Evolutionary conservation across 2,329 filamentous ascomycete species (phyloP).

Genomic region (Shiraia sp.): DNA sequence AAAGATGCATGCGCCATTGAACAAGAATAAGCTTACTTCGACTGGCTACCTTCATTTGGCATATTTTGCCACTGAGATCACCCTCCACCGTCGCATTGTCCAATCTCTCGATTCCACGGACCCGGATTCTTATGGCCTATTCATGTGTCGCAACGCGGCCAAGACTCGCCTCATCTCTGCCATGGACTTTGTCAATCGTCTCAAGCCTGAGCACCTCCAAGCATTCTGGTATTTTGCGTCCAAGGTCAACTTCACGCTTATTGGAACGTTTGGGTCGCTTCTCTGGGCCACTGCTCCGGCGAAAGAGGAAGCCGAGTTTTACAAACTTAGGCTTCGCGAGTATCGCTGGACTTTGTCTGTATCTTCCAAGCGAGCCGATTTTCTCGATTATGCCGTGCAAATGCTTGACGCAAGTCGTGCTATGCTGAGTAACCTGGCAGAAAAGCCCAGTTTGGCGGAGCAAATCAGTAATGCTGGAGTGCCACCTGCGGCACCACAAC

Average conservation of each 20-base stretch:
- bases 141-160: slow-evolving; percentile 90
- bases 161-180: slow-evolving; percentile 93
- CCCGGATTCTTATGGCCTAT: slow-evolving; percentile 77
- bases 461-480: slow-evolving; percentile 45
- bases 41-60: slow-evolving; percentile 77
- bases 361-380: slow-evolving; percentile 70
- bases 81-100: slow-evolving; percentile 87
- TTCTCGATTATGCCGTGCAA: slow-evolving; percentile 51
- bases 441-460: slow-evolving; percentile 48
- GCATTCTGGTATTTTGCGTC: slow-evolving; percentile 92
- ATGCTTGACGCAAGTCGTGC: slow-evolving; percentile 50
- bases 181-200: slow-evolving; percentile 95
- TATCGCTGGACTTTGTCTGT: slow-evolving; percentile 94
- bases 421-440: slow-evolving; percentile 50
- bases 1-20: slow-evolving; percentile 63
- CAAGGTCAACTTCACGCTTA: slow-evolving; percentile 89
- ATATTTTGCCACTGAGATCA: slow-evolving; percentile 94
- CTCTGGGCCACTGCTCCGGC: slow-evolving; percentile 88
- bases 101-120: slow-evolving; percentile 67
- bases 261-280: slow-evolving; percentile 89
- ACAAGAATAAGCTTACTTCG: slow-evolving; percentile 49
- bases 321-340: slow-evolving; percentile 79
- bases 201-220: slow-evolving; percentile 83
- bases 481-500: slow-evolving; percentile 32
- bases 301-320: slow-evolving; percentile 89